Base-by-base conservation (phyloP, 192 early-diverging fungal genomes). In the Fimicolochytrium jonesii region DNA sequence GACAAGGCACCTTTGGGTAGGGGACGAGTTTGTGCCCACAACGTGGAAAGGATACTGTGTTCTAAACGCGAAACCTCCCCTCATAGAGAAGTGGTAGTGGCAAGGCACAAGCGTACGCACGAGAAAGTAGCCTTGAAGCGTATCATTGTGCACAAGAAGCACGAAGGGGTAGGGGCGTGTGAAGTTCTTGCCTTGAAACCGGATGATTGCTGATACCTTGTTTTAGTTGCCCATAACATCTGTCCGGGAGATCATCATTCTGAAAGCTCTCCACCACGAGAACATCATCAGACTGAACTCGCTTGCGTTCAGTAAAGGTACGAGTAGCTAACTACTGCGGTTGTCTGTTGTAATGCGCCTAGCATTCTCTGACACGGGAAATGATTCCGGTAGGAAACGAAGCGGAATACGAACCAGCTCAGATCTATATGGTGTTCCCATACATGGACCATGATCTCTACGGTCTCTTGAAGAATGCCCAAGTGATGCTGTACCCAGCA, bases 391-490 rank as follows among this genome's bases (percentile, higher is more conserved):
- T 67, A 67, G 51, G 67, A 9, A 30, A 65, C 28, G 20, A 17
- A 25, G 11, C 22, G 9, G 32, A 26, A 17, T 45, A 41, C 31
- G 18, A 34, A 41, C 68, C 71, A 51, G 81, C 84, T 26, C 76
- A 77, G 45, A 84, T 94, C 23, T 94, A 92, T 70, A 93, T 98
- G 91, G 94, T 97, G 5, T 97, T 99, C 61, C 90, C 91, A 10
- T 99, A 96, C 70, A 95, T 97, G 92, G 93, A 95, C 46, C 94
- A 99, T 60, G 96, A 99, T 64, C 78, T 99, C 54, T 89, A 88
- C 10, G 94, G 96, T 6, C 74, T 99, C 22, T 71, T 99, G 49
- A 90, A 93, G 61, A 97, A 97, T 72, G 84, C 86, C 17, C 69
- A 72, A 45, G 88, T 97, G 11, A 72, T 76, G 26, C 77, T 93